Conservation (phyloP, 108 stramenopile genomes). For the Skeletonema menzelii region DNA sequence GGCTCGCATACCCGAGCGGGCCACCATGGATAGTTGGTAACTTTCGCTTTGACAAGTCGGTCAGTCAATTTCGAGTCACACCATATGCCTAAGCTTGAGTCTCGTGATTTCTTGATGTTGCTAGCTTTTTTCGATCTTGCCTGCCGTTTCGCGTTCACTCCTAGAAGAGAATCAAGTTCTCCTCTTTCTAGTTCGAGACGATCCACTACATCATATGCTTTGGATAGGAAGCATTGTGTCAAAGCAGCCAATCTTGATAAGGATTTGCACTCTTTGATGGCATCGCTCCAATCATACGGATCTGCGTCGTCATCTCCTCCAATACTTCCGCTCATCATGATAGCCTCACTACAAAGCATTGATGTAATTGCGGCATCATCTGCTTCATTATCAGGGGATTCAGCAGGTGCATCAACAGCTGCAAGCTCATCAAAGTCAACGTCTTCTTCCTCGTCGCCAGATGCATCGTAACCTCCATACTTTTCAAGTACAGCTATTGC, state of each 20-base stretch:
- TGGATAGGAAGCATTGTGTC: slow-evolving; percentile 46
- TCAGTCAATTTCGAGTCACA: slow-evolving; percentile 64
- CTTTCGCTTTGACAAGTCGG: slow-evolving; percentile 73
- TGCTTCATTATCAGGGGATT: slow-evolving; percentile 31
- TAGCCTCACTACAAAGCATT: slow-evolving; percentile 67
- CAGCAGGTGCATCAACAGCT: slow-evolving; percentile 31
- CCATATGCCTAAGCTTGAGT: slow-evolving; percentile 68
- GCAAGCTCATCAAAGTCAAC: slow-evolving; percentile 54
- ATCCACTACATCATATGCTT: slow-evolving; percentile 47
- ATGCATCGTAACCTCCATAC: slow-evolving; percentile 67
- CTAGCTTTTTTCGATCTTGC: slow-evolving; percentile 22
- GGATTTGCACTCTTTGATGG: slow-evolving; percentile 68
- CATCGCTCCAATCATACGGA: slow-evolving; percentile 76
- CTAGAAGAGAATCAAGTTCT: slow-evolving; percentile 45
- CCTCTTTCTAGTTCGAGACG: slow-evolving; percentile 65
- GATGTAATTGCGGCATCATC: slow-evolving; percentile 44
- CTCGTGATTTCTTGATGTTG: slow-evolving; percentile 33
- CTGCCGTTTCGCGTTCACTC: slow-evolving; percentile 23
- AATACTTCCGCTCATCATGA: slow-evolving; percentile 69
- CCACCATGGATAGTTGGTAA: slow-evolving; percentile 80
- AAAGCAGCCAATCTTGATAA: slow-evolving; percentile 69
- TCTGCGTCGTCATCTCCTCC: slow-evolving; percentile 72
- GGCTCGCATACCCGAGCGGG: slow-evolving; percentile 71
- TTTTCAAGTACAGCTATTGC: slow-evolving; percentile 67
- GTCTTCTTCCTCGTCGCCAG: slow-evolving; percentile 62